A percentile compares a stretch with the other conserved stretches of the same genome.
These are phyloP conservation scores for Nematocida sp. DNA, from an alignment of 371 early-diverging fungal species.

Conservation along the genomic window DNA sequence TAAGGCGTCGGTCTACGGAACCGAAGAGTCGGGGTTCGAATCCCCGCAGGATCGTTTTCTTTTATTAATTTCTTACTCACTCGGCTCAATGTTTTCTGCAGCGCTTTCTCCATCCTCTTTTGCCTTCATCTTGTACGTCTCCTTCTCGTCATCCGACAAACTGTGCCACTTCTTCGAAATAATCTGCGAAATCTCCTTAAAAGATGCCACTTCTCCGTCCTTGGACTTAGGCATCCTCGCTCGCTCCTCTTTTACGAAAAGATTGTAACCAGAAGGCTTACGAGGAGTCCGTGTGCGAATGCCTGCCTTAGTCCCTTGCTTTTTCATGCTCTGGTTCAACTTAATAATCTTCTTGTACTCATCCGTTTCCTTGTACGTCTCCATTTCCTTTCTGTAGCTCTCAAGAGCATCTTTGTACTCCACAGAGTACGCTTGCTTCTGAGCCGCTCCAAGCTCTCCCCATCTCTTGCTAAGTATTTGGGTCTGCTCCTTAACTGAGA, in stretches of 20 bases:
- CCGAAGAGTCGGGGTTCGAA: conserved; percentile 52
- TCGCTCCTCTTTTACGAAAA: conserved; percentile 57
- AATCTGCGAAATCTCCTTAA: conserved; percentile 55
- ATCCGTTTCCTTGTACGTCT: conserved; percentile 63
- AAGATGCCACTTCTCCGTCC: conserved; percentile 48
- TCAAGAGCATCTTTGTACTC: conserved; percentile 55
- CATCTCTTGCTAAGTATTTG: conserved; percentile 35
- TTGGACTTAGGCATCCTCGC: conserved; percentile 26
- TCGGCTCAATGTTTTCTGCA: conserved; percentile 33
- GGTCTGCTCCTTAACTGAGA: conserved; percentile 59
- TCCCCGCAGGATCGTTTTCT: conserved; percentile 49
- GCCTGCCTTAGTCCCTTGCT: background rate
- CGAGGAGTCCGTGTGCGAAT: background rate
- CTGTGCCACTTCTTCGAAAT: conserved; percentile 60
- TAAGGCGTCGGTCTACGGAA: conserved; percentile 63
- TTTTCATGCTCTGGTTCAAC: conserved; percentile 19
- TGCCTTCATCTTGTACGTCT: conserved; percentile 53
- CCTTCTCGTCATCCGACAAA: conserved; percentile 44
- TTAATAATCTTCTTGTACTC: conserved; percentile 57
- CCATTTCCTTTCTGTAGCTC: conserved; percentile 54
- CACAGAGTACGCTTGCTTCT: conserved; percentile 57
- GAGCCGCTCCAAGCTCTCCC: conserved; percentile 49
- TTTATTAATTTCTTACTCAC: conserved; percentile 6
- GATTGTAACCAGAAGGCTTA: conserved; percentile 57
- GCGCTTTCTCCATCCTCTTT: conserved; percentile 1